phyloP scores from a whole-genome alignment of 352 stramenopile species.

The Globisporangium cystogenes region DNA sequence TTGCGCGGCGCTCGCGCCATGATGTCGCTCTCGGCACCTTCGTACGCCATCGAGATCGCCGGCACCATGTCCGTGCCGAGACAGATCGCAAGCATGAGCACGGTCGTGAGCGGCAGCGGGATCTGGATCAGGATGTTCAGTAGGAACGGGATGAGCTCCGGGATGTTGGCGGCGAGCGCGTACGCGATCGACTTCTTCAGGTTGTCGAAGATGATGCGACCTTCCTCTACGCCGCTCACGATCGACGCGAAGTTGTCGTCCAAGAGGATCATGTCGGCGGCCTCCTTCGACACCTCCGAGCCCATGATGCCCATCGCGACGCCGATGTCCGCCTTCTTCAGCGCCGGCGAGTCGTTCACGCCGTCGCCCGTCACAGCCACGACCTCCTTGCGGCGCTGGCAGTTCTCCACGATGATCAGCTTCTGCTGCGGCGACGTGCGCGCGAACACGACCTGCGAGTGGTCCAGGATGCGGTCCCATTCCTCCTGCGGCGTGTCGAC shows the following conservation, averaged over 20 bases:
- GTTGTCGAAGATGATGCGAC: conserved; percentile 94
- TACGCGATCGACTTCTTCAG: conserved; percentile 94
- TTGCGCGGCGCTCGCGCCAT: conserved; percentile 82
- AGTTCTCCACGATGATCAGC: conserved; percentile 93
- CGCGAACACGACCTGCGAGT: conserved; percentile 94
- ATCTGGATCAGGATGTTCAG: conserved; percentile 83
- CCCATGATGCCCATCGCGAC: conserved; percentile 98
- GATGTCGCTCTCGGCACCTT: conserved; percentile 83
- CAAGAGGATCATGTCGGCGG: conserved; percentile 94
- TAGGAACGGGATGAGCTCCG: conserved; percentile 84
- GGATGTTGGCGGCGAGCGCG: conserved; percentile 90
- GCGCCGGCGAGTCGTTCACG: conserved; percentile 96
- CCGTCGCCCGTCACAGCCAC: conserved; percentile 97
- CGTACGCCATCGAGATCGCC: conserved; percentile 91
- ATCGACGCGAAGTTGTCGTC: conserved; percentile 98
- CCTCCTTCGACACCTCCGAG: conserved; percentile 94
- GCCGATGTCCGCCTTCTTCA: conserved; percentile 97
- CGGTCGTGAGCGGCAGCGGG: conserved; percentile 83
- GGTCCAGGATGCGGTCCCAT: conserved; percentile 82
- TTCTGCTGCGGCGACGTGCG: conserved; percentile 94
- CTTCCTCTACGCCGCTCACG: conserved; percentile 92
- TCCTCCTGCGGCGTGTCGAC: conserved; percentile 69
- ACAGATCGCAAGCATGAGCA: conserved; percentile 91
- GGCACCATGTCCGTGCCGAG: conserved; percentile 91
- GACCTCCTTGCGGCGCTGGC: conserved; percentile 80